These are phyloP conservation scores for Pseudomonodictys pantanalensis DNA, from an alignment of 495 filamentous ascomycete genomes.

Conservation along the genomic window DNA sequence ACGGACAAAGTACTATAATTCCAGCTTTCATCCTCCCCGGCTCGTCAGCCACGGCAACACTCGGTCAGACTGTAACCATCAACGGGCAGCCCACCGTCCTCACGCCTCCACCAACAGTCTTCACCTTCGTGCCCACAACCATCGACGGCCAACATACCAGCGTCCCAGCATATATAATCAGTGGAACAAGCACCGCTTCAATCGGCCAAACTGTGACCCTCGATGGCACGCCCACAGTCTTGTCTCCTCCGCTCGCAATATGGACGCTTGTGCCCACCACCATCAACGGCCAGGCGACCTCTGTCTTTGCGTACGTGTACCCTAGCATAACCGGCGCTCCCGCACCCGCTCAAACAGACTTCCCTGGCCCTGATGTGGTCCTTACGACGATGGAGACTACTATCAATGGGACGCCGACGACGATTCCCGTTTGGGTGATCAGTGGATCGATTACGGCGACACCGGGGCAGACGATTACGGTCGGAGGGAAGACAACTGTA, in stretches of 20 bases:
- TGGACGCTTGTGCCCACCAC: background rate
- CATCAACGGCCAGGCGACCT: conserved; percentile 3
- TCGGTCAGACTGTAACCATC: conserved; percentile 4
- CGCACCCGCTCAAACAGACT: background rate
- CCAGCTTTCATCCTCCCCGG: conserved; percentile 14
- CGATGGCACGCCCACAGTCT: background rate
- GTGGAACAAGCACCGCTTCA: conserved; percentile 4
- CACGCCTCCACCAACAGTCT: conserved; percentile 1
- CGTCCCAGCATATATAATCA: conserved; percentile 7
- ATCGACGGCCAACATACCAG: conserved; percentile 17
- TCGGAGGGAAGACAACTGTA: conserved; percentile 15
- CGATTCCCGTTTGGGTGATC: conserved; percentile 13
- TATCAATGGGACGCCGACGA: conserved; percentile 5
- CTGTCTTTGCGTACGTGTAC: background rate
- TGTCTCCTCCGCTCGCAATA: background rate
- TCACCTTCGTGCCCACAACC: conserved; percentile 7
- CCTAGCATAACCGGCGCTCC: background rate
- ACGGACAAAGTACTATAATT: background rate
- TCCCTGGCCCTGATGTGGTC: conserved; percentile 3
- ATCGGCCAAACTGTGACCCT: conserved; percentile 21
- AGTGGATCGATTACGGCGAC: conserved; percentile 10
- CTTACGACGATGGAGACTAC: conserved; percentile 11
- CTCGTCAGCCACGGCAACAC: conserved; percentile 1
- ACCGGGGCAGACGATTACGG: conserved; percentile 7
- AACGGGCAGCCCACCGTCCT: conserved; percentile 1